Conservation (phyloP, 352 stramenopile genomes). For the Thalassiosira mediterranea region DNA sequence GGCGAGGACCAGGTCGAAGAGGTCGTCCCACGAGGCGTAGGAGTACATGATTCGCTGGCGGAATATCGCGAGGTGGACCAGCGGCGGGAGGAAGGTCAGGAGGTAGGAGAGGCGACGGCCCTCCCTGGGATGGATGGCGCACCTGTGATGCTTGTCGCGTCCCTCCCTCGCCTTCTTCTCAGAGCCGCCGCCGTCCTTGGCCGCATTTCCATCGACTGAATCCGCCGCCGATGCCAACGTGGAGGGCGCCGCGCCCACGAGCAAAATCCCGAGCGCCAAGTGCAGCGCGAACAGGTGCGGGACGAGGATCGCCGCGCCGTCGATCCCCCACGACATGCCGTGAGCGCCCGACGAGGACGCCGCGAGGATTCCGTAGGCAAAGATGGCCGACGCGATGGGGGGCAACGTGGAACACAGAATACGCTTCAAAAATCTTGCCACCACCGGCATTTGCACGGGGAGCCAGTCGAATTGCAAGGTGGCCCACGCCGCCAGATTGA, state of each 20-base stretch:
- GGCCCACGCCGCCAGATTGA: conserved; percentile 30
- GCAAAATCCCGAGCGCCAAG: conserved; percentile 53
- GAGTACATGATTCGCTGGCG: conserved; percentile 50
- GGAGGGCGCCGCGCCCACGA: conserved; percentile 29
- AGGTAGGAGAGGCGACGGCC: conserved; percentile 54
- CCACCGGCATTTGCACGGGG: conserved; percentile 35
- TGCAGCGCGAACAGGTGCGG: conserved; percentile 67
- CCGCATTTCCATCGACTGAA: too few species aligned
- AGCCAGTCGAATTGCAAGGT: conserved; percentile 70
- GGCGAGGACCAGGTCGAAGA: conserved; percentile 64
- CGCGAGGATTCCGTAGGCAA: conserved; percentile 40
- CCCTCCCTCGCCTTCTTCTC: conserved; percentile 7
- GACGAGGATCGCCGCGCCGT: conserved; percentile 46
- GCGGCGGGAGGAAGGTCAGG: conserved; percentile 53
- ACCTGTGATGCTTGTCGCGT: conserved; percentile 15
- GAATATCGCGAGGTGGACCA: conserved; percentile 63
- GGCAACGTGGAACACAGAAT: conserved; percentile 64
- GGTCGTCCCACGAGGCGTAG: conserved; percentile 62
- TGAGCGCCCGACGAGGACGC: conserved; percentile 38
- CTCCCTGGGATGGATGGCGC: conserved; percentile 43
- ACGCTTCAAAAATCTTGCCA: conserved; percentile 50
- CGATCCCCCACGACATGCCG: conserved; percentile 34
- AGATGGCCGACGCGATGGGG: conserved; percentile 42
- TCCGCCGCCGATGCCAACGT: too few species aligned
- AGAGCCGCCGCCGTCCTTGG: background rate